These are phyloP conservation scores for Cyphellophora europaea DNA, from an alignment of 2,329 filamentous ascomycete genomes.

Conservation along the genomic window DNA sequence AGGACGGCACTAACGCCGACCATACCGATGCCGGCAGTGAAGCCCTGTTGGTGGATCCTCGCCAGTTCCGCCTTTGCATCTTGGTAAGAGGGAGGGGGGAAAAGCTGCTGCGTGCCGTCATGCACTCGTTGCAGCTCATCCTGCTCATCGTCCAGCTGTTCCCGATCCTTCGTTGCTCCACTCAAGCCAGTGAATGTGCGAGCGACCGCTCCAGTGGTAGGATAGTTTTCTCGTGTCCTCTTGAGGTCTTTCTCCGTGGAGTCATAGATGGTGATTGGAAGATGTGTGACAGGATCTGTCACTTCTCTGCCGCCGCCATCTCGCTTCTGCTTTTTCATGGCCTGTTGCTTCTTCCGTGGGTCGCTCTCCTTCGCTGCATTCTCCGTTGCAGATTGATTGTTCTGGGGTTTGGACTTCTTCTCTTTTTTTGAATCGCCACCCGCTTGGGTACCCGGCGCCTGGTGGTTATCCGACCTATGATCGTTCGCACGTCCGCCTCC, in stretches of 20 bases:
- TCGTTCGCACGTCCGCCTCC: not conserved
- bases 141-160: constrained; percentile 34
- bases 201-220: constrained; percentile 28
- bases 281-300: constrained; percentile 63
- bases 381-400: constrained; percentile 15
- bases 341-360: constrained; percentile 38
- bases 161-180: constrained; percentile 34
- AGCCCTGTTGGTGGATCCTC: constrained; percentile 34
- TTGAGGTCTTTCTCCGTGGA: constrained; percentile 55
- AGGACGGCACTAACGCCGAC: constrained; percentile 16
- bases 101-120: constrained; percentile 39
- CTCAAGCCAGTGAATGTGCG: constrained; percentile 36
- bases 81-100: constrained; percentile 44
- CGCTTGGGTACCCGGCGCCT: not conserved
- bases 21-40: constrained; percentile 25
- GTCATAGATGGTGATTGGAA: constrained; percentile 60
- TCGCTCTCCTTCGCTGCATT: constrained; percentile 20
- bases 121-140: constrained; percentile 32
- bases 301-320: constrained; percentile 49
- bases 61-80: constrained; percentile 34
- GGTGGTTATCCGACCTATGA: not conserved
- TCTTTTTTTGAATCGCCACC: not conserved
- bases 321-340: constrained; percentile 38
- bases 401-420: constrained; percentile 4
- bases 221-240: constrained; percentile 35